Evolutionary conservation across 108 stramenopile genomes (phyloP), one percentile per base, ranked within the genome.

Genomic region (Pseudonitzschia multiseries): DNA sequence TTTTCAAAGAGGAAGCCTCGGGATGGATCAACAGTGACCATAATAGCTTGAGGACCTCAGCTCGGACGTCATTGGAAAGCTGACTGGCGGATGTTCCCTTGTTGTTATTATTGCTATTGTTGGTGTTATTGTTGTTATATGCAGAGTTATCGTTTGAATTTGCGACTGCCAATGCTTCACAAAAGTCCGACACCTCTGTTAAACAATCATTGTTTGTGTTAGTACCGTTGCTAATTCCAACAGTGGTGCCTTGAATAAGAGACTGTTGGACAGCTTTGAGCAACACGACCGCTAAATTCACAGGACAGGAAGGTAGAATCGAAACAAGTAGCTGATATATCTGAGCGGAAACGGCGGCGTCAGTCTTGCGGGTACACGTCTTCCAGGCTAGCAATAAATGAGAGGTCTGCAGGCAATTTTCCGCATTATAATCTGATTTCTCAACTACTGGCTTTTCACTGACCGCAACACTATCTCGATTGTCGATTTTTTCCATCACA

Each of bases 351-450:
- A 93, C 91, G 12, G 92, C 92, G 1, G 89, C 83, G 66, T 93
- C 95, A 2, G 86, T 75, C 46, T 90, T 91, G 36, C 84, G 81
- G 13, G 78, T 85, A 68, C 90, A 96, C 13, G 90, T 93, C 69
- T 88, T 91, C 95, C 95, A 96, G 17, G 95, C 92, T 41, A 92
- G 67, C 13, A 86, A 57, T 8, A 96, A 81, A 70, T 96, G 92
- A 13, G 90, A 89, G 8, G 78, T 57, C 56, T 86, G 79, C 48
- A 95, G 74, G 66, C 93, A 94, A 62, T 83, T 90, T 32, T 68
- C 89, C 13, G 82, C 65, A n/a, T 60, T 24, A 18, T 33, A 22
- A 15, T 28, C 46, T 29, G 28, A 24, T 33, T 29, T 33, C 26
- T 31, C 59, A 29, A 5, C 32, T 33, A 29, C 59, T 26, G 32